Conservation (phyloP, 495 filamentous ascomycete genomes). For the Aspergillus sparsus region DNA sequence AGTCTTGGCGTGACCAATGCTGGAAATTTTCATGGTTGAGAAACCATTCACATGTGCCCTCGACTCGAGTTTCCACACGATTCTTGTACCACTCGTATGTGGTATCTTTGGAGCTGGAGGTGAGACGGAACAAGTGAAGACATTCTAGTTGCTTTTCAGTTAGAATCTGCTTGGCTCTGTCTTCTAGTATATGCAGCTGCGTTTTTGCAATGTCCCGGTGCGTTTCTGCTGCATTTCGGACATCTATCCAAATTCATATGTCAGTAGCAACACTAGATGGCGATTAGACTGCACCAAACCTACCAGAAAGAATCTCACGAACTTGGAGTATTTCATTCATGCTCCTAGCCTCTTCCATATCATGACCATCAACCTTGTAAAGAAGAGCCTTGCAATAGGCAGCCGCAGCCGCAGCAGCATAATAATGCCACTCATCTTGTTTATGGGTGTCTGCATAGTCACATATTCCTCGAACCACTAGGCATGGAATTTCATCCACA, state of each 20-base stretch:
- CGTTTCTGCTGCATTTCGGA: background rate
- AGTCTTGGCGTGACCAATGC: slow-evolving; percentile 25
- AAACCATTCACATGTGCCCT: background rate
- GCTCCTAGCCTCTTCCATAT: too few relatives aligned
- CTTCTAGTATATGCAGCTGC: background rate
- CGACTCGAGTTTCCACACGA: background rate
- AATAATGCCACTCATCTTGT: slow-evolving; percentile 29
- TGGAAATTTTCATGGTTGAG: background rate
- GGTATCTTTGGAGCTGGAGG: background rate
- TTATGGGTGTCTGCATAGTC: slow-evolving; percentile 34
- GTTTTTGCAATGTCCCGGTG: background rate
- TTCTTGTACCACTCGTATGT: slow-evolving; percentile 2
- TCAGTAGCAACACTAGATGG: background rate
- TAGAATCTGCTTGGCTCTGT: background rate
- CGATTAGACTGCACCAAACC: background rate
- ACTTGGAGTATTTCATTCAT: too few relatives aligned
- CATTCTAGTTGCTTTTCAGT: slow-evolving; percentile 2
- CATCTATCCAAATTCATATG: background rate
- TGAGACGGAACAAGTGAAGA: background rate
- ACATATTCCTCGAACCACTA: slow-evolving; percentile 30
- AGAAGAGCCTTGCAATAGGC: slow-evolving; percentile 23
- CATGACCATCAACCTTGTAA: slow-evolving; percentile 4
- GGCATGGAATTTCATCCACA: slow-evolving; percentile 21
- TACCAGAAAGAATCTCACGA: background rate
- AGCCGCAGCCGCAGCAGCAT: slow-evolving; percentile 31